Conservation (phyloP, 148 eudicot species). For the Rhododendron henanense region DNA sequence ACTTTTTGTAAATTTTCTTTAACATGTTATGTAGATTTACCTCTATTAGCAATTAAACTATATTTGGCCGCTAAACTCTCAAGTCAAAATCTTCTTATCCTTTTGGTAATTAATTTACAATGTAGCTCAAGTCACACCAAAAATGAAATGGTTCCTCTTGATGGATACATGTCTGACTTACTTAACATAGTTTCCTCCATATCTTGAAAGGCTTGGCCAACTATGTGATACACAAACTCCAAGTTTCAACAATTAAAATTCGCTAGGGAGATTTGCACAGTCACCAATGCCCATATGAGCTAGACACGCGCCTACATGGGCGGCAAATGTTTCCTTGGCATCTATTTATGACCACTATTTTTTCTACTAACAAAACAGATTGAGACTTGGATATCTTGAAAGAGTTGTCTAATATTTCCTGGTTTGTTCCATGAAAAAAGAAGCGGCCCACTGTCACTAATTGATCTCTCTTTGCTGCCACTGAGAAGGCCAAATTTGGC, state of each 20-base stretch:
- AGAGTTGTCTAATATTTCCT: too few relatives aligned
- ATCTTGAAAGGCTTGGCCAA: not conserved
- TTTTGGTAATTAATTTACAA: not conserved
- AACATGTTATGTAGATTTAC: not conserved
- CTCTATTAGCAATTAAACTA: not conserved
- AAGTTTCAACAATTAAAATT: not conserved
- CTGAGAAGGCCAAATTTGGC: slow-evolving; percentile 11
- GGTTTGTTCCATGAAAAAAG: too few relatives aligned
- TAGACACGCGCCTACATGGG: not conserved
- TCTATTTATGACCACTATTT: not conserved
- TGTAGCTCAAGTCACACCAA: not conserved
- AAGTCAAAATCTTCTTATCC: not conserved
- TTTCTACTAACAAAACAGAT: not conserved
- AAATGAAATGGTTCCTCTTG: not conserved
- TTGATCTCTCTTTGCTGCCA: too few relatives aligned
- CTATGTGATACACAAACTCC: not conserved
- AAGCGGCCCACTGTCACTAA: too few relatives aligned
- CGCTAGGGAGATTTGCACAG: not conserved
- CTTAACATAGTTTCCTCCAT: not conserved
- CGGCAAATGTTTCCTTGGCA: not conserved
- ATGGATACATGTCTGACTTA: not conserved
- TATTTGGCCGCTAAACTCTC: not conserved
- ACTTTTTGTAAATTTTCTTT: not conserved
- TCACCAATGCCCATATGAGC: not conserved
- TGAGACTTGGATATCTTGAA: too few relatives aligned